Evolutionary conservation across 441 rosid genomes (phyloP), one percentile per base, ranked within the genome.

Genomic region (Pelargonium fulgidum): DNA sequence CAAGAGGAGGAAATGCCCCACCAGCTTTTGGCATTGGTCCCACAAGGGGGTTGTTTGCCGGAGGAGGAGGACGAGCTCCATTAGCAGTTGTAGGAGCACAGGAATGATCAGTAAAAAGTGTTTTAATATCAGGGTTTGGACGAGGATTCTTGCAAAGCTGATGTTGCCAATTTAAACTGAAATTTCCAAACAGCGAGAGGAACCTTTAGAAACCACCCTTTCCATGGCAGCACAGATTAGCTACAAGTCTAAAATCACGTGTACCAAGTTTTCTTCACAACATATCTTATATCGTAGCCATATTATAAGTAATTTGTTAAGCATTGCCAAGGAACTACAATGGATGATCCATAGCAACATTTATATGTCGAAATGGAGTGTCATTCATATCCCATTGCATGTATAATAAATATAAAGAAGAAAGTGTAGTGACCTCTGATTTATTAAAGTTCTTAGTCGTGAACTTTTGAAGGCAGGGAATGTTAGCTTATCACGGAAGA

Each of bases 131-230:
- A 19, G 95, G 95, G 74, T 87, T 87, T 54, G 86, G 45, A 85
- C 92, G 87, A 19, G 95, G 95, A 75, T 82, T 87, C 82, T 86
- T 87, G 79, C 92, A 89, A 73, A 89, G 88, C 73, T 86, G 92
- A 78, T 89, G 92, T 79, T 89, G 96, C 96, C 96, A 89, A 76
- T 89, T 89, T 74, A 89, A 85, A 80, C 96, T 89, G 86, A 81
- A 77, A 62, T 42, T 70, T 71, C 33, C 58, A 9, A n/a, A 58
- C 19, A 68, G n/a, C 54, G 20, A 71, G 64, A 50, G 42, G 29
- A 68, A 69, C 62, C 64, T 66, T 63, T 71, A 26, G 42, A 52
- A 71, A 36, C 54, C 47, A 4, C 16, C 56, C 62, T 22, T 50
- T 20, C 6, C 20, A 22, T 44, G 39, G 58, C 36, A 22, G 12